A percentile compares a stretch with the other conserved stretches of the same genome.
Conservation (phyloP, 192 early-diverging fungal genomes). For the Martensiomyces pterosporus region DNA sequence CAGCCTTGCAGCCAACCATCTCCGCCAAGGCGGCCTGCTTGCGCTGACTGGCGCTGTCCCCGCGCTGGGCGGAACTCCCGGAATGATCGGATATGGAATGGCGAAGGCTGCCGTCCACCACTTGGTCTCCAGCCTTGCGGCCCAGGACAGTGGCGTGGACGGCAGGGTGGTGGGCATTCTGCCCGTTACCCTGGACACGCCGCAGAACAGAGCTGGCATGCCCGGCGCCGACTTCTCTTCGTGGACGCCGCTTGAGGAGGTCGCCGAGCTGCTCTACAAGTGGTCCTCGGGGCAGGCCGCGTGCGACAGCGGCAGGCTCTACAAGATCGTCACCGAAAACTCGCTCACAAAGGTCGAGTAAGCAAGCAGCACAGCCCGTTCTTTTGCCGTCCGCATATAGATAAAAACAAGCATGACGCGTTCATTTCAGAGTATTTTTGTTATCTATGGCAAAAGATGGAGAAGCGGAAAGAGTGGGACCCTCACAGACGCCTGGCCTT, state of each 20-base stretch:
- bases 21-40: conserved; percentile 70
- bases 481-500: conserved; percentile 80
- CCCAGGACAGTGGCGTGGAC: conserved; percentile 67
- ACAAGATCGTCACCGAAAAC: conserved; percentile 27
- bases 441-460: background rate
- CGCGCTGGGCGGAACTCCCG: conserved; percentile 69
- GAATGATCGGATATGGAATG: conserved; percentile 86
- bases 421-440: background rate
- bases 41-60: conserved; percentile 75
- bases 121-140: conserved; percentile 69
- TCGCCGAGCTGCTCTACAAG: conserved; percentile 52
- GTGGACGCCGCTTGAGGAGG: conserved; percentile 77
- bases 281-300: conserved; percentile 17
- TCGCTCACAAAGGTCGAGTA: conserved; percentile 19
- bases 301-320: conserved; percentile 33
- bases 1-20: conserved; percentile 64
- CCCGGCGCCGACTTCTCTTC: conserved; percentile 73
- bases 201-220: conserved; percentile 84
- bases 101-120: conserved; percentile 95
- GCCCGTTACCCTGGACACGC: conserved; percentile 83
- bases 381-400: background rate
- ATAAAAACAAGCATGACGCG: too few relatives aligned
- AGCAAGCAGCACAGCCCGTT: too few relatives aligned
- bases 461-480: background rate
- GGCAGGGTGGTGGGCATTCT: conserved; percentile 67